A percentile compares a stretch with the other conserved stretches of the same genome.
Conservation (phyloP, 495 filamentous ascomycete species). For the Aspergillus asperescens region DNA sequence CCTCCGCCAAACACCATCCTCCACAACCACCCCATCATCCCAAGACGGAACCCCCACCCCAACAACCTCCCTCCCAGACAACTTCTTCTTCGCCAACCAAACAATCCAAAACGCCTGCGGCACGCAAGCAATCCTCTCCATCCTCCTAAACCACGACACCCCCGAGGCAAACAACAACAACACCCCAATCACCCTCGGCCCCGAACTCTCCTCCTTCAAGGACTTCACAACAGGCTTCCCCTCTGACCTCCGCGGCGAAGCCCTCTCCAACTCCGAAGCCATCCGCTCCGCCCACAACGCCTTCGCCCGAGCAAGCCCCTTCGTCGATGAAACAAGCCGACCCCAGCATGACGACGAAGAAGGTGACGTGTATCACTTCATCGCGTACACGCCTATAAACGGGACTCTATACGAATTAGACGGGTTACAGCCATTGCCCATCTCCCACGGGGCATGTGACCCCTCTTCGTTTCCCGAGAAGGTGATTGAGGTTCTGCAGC, state of each 20-base stretch:
- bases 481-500: slow-evolving; percentile 80
- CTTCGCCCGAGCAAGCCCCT: slow-evolving; percentile 82
- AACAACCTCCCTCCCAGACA: slow-evolving; percentile 51
- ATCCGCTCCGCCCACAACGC: slow-evolving; percentile 92
- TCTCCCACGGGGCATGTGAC: slow-evolving; percentile 73
- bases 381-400: slow-evolving; percentile 83
- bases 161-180: slow-evolving; percentile 15
- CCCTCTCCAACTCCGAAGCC: slow-evolving; percentile 64
- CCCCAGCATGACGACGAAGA: slow-evolving; percentile 50
- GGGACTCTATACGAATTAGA: slow-evolving; percentile 88
- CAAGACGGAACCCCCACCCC: slow-evolving; percentile 29
- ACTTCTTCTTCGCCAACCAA: slow-evolving; percentile 91
- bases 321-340: slow-evolving; percentile 79
- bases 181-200: slow-evolving; percentile 50
- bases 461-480: slow-evolving; percentile 67
- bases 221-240: slow-evolving; percentile 89
- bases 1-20: slow-evolving; percentile 45
- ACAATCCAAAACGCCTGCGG: slow-evolving; percentile 99
- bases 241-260: slow-evolving; percentile 65
- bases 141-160: slow-evolving; percentile 78
- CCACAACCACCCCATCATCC: slow-evolving; percentile 46
- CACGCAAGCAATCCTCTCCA: slow-evolving; percentile 89
- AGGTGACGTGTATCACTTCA: slow-evolving; percentile 91
- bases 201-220: slow-evolving; percentile 68
- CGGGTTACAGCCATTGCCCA: slow-evolving; percentile 86